Evolutionary conservation across 2,329 filamentous ascomycete species (phyloP), one percentile per base, ranked within the genome.

Genomic region (Paraconiothyrium brasiliense): DNA sequence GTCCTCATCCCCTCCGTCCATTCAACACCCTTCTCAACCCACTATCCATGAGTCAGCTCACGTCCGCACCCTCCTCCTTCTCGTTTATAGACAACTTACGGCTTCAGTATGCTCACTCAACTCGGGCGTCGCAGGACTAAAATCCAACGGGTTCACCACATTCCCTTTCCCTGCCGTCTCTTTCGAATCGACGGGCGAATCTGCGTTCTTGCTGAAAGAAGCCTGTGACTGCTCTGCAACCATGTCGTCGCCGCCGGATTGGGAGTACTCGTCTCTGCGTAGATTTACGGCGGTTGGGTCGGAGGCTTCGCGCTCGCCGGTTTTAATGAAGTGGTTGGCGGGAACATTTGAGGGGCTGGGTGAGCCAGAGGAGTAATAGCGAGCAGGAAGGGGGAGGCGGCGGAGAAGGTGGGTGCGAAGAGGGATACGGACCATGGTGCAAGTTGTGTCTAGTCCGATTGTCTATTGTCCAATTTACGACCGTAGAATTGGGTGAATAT

Each of bases 241-340:
- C 14, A 64, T 59, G 51, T 64, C 59, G 46, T 64, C 59, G 37
- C 64, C 62, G 34, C 64, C 64, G n/a, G 61, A 64, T 27, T 64
- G 54, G 7, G 59, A 60, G 57, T 64, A 66, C 57, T 66, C 62
- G 49, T 62, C 47, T 32, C 39, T 54, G 6, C 58, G 54, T 4
- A 62, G 30, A 43, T 60, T 56, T n/a, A 65, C 61, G 24, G 57
- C 27, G n/a, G 47, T 32, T 0, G 60, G 61, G 46, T 61, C 63
- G 10, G 57, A 56, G 5, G 30, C 47, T 20, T n/a, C 24, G 32
- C 48, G 46, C 54, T 59, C 30, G 9, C 62, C 62, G 9, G 62
- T 62, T 34, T 60, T 62, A 35, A 50, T 60, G 50, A 65, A 65
- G 37, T 57, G 49, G 27, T 65, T 47, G 14, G 44, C 48, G n/a